Base-by-base conservation (phyloP, 257 asterid genomes). In the Hygrophila difformis region DNA sequence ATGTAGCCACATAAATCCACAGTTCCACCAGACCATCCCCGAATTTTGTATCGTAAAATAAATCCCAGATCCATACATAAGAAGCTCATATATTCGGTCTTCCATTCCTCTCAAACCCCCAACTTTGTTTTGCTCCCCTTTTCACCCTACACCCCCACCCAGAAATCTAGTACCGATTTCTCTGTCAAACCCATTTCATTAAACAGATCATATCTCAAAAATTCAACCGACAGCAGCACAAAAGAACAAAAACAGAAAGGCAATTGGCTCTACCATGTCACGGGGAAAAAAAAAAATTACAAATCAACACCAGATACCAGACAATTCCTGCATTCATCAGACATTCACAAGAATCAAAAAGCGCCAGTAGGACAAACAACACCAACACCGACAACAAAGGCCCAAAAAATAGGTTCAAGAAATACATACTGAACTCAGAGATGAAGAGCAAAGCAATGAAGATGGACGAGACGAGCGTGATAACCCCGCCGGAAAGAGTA, bases 401-500 rank as follows among this genome's bases (percentile, higher is more conserved):
- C 1, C n/a, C n/a, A n/a, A n/a, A n/a, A n/a, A n/a, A n/a, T n/a
- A n/a, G n/a, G n/a, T n/a, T n/a, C n/a, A 15, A 34, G 43, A 53
- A 57, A 40, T 0, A 67, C 96, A 15, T 82, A 89, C 98, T 67
- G 53, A 89, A 73, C 75, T 89, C 98, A 13, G 95, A 85, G 64
- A 85, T 22, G 79, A 89, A 76, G 28, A 89, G 98, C 28, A 85
- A 54, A 39, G 73, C 62, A 63, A 89, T 89, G 61, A 70, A 54
- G 50, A 80, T 14, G 18, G 98, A 76, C 51, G 96, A 82, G 2
- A 63, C 76, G 39, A 85, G 62, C 39, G 98, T 89, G 63, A 89
- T 67, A 18, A 89, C 62, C 56, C 98, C 98, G 12, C 98, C 98
- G 45, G 96, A 79, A 8, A 85, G 76, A 8, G 98, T 65, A 12